Percentiles rank a stretch among this genome's conserved stretches.
phyloP scores from a whole-genome alignment of 352 stramenopile genomes.

The Pythium apleroticum region DNA sequence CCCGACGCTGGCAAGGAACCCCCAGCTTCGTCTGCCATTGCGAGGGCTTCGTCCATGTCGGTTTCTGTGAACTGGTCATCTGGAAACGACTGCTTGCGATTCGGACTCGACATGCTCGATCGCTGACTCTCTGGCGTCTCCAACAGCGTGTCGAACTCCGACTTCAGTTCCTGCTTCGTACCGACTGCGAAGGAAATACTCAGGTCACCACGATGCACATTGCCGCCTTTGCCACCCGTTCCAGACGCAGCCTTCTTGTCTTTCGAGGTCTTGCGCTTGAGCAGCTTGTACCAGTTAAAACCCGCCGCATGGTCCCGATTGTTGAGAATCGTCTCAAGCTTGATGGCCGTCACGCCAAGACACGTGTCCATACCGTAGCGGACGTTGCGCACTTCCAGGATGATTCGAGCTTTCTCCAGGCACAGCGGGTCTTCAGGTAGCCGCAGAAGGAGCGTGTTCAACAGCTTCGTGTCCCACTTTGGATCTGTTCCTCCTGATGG shows the following conservation, averaged over 20 bases:
- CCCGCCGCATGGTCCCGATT: conserved; percentile 69
- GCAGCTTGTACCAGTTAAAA: conserved; percentile 88
- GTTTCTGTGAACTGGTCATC: conserved; percentile 30
- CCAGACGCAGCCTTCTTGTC: conserved; percentile 39
- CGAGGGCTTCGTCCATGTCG: conserved; percentile 43
- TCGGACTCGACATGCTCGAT: conserved; percentile 9
- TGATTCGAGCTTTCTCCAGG: conserved; percentile 71
- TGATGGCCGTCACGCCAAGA: conserved; percentile 79
- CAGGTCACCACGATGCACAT: conserved; percentile 72
- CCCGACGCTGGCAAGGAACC: conserved; percentile 52
- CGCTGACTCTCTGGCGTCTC: conserved; percentile 33
- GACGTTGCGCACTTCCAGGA: conserved; percentile 87
- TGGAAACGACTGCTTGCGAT: conserved; percentile 20
- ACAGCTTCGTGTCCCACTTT: conserved; percentile 70
- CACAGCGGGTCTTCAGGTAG: conserved; percentile 61
- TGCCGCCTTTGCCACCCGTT: conserved; percentile 36
- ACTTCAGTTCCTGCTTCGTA: conserved; percentile 76
- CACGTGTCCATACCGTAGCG: conserved; percentile 85
- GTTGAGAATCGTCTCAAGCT: conserved; percentile 78
- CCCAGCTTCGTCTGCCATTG: conserved; percentile 26
- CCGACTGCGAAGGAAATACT: conserved; percentile 82
- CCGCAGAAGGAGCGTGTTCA: conserved; percentile 78
- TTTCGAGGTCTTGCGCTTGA: conserved; percentile 75
- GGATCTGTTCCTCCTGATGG: conserved; percentile 71
- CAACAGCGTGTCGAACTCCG: conserved; percentile 51